Evolutionary conservation across 2,329 filamentous ascomycete species (phyloP), one percentile per base, ranked within the genome.

Genomic region (Pezicula rhizophila): DNA sequence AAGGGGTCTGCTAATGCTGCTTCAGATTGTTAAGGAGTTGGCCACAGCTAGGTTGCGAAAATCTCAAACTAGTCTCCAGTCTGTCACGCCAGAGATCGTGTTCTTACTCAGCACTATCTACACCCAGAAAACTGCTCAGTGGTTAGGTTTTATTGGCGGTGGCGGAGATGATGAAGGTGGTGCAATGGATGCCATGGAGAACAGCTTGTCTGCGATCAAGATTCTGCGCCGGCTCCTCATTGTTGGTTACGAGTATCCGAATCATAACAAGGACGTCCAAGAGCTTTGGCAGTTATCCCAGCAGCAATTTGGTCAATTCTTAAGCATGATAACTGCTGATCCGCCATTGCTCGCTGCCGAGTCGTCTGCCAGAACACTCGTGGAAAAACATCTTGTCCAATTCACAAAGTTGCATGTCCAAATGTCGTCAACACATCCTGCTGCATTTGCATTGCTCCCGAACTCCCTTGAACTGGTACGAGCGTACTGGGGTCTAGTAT

Each of bases 1-100:
- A 20, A 83, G 90, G 42, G 78, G 82, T 7, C 76, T 97, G 39
- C 75, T 89, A 46, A 82, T 95, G 11, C 73, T 96, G 10, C 74
- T 97, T 12, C 85, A 92, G 42, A 82, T 96, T 25, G 83, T 95
- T 61, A 99, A 97, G 69, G 93, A 97, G 65, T 73, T 97, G 5
- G 84, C 87, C 1, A 91, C 87, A 0, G 91, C 87, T 2, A 78
- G 89, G 39, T 68, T 97, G 42, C 78, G 83, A 48, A 81, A 80
- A 55, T 90, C 85, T 0, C 83, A 91, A 60, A 82, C 84, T 1
- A 85, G 82, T 34, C 72, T 99, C 14, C 87, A 95, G 57, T 80
- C 82, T 1, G 78, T 88, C 26, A 82, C 90, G 0, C 89, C 91
- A 0, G 89, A 96, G 64, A 79, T 96, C 18, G 79, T 96, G n/a